These are phyloP conservation scores for Aspergillus incahuasiensis DNA, from an alignment of 495 filamentous ascomycete genomes.

Conservation along the genomic window DNA sequence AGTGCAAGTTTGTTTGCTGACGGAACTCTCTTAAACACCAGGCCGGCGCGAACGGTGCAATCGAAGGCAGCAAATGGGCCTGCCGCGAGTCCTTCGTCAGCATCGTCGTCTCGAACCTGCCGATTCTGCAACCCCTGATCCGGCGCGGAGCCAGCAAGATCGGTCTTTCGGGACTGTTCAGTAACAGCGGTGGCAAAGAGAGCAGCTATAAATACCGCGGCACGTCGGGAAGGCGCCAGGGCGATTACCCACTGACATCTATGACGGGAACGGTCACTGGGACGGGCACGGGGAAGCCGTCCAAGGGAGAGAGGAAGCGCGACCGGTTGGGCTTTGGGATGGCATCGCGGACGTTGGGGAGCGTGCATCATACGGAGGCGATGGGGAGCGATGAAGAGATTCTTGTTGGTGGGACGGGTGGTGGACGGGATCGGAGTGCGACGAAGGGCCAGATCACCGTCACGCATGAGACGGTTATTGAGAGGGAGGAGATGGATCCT, in stretches of 20 bases:
- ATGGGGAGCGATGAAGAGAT: conserved; percentile 33
- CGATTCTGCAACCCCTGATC: conserved; percentile 51
- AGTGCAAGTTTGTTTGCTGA: no score
- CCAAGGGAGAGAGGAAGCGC: not conserved
- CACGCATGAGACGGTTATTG: conserved; percentile 29
- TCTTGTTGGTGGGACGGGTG: conserved; percentile 3
- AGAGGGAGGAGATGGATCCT: conserved; percentile 18
- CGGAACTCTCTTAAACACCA: not conserved
- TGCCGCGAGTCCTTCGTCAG: conserved; percentile 55
- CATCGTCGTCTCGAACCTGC: conserved; percentile 51
- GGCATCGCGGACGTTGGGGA: not conserved
- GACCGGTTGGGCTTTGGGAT: conserved; percentile 3
- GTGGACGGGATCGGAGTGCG: not conserved
- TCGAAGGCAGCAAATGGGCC: conserved; percentile 50
- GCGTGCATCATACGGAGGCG: conserved; percentile 5
- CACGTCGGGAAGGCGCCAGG: conserved; percentile 12
- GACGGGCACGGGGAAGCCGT: not conserved
- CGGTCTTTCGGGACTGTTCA: conserved; percentile 29
- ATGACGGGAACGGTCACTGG: not conserved
- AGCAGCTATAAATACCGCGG: not conserved
- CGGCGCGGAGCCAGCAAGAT: conserved; percentile 28
- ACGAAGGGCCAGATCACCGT: conserved; percentile 24
- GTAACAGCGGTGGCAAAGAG: conserved; percentile 15
- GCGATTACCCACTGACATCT: not conserved
- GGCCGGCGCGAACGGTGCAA: conserved; percentile 32